Evolutionary conservation across 495 filamentous ascomycete genomes (phyloP).

Genomic region (Extremus antarcticus): DNA sequence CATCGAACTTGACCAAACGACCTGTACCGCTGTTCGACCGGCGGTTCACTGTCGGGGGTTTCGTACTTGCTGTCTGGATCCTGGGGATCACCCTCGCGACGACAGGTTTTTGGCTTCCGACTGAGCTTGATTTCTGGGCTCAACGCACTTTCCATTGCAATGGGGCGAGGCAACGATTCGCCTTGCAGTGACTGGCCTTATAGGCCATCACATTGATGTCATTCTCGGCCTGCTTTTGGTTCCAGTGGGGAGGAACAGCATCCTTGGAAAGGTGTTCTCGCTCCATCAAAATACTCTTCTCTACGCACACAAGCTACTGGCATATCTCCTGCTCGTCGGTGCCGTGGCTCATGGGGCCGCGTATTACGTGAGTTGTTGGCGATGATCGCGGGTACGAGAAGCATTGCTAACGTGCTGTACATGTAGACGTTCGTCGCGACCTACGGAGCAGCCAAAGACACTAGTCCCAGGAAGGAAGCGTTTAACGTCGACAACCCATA

Average conservation of each 20-base stretch:
- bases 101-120: neutral
- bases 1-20: neutral
- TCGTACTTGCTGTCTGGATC: neutral
- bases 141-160: neutral
- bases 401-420: no score
- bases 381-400: no score
- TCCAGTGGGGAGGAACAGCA: neutral
- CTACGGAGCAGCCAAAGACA: neutral
- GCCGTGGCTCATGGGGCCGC: neutral
- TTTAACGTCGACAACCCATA: constrained; percentile 2
- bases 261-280: neutral
- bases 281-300: neutral
- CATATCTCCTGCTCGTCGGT: neutral
- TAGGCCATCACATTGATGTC: neutral
- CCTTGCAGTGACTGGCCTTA: neutral
- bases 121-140: neutral
- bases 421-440: constrained; percentile 1
- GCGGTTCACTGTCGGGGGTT: neutral
- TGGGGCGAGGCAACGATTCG: neutral
- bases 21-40: neutral
- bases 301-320: neutral
- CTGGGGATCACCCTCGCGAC: neutral
- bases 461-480: neutral
- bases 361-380: neutral
- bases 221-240: neutral